Base-by-base conservation (phyloP, 495 filamentous ascomycete genomes). In the Penicillium coffeae region DNA sequence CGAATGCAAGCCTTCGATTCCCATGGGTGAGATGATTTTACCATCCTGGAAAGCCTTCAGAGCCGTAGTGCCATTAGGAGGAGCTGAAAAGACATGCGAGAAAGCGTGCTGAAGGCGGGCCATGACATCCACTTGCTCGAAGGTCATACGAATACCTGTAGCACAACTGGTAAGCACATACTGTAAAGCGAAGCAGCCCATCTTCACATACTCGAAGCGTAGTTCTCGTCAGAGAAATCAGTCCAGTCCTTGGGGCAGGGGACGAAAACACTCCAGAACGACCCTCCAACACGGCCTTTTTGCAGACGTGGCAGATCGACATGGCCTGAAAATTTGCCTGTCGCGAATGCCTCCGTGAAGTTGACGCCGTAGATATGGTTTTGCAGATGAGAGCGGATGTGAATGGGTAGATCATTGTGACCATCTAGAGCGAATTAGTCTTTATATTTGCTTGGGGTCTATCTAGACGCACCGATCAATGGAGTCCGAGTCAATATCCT, bases 1-100 rank as follows among this genome's bases (percentile, higher is more conserved):
- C 54, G 95, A 91, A 63, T 98, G 93, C 1, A 98, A 79, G 3
- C 93, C 93, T 69, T 98, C 93, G 20, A 96, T 87, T 12, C 84
- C 88, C 12, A 91, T 66, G 7, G 90, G 89, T 3, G 80, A 83
- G 51, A 85, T 82, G 42, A 86, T 73, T 46, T 76, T 78, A 51
- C 77, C 76, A 38, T 77, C 62, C 16, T 68, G 65, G 64, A 88
- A 90, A 13, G 76, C 79, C 0, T 73, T 60, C 12, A 82, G 50
- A 5, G 89, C 85, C 0, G 76, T 76, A 30, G 64, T 71, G 60
- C 75, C 73, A 62, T 82, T 80, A 2, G 80, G 60, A 0, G 76
- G 63, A 1, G 78, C 66, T 0, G 79, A 74, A 69, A 96, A 90
- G 51, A 82, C 69, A 6, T 79, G 58, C 0, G 89, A 87, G 59